Conservation (phyloP, 768 basidiomycete species). For the Auriscalpium vulgare region DNA sequence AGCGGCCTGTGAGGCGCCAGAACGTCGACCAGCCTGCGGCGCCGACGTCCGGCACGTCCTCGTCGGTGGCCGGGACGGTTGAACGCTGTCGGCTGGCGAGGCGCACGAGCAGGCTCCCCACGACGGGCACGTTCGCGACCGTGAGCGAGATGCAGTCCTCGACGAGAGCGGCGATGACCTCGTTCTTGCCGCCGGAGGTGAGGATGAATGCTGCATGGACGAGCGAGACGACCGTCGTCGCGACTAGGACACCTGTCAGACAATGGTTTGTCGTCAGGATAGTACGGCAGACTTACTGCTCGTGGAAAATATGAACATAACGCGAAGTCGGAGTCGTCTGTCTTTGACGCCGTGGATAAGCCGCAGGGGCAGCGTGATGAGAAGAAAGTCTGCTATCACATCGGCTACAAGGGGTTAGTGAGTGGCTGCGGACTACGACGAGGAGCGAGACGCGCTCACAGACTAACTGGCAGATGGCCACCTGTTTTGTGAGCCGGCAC, state of each 20-base stretch:
- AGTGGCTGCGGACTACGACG: conserved; percentile 1
- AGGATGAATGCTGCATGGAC: conserved; percentile 23
- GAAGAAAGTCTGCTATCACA: conserved; percentile 34
- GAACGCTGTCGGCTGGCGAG: not conserved
- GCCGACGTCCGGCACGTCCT: conserved; percentile 4
- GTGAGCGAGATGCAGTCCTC: conserved; percentile 18
- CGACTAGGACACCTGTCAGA: conserved; percentile 2
- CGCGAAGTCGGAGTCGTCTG: conserved; percentile 28
- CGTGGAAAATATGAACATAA: conserved; percentile 45
- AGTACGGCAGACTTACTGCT: conserved; percentile 27
- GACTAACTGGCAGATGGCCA: conserved; percentile 43
- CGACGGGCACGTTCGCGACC: conserved; percentile 8
- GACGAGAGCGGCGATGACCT: conserved; percentile 24
- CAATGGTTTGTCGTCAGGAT: not conserved
- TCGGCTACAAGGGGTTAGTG: conserved; percentile 30
- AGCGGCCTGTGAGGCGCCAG: too few species aligned
- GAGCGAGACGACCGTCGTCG: conserved; percentile 22
- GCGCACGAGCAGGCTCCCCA: conserved; percentile 7
- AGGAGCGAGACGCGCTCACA: conserved; percentile 29
- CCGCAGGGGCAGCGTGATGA: conserved; percentile 37
- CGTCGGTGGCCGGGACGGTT: not conserved
- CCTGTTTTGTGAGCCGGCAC: conserved; percentile 36
- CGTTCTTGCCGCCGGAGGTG: conserved; percentile 19
- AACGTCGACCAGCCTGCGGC: too few species aligned
- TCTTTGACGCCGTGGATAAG: conserved; percentile 36